Percentiles rank a stretch among this genome's conserved stretches.
phyloP scores from a whole-genome alignment of 768 basidiomycete species.

The Auriscalpium microsporum region DNA sequence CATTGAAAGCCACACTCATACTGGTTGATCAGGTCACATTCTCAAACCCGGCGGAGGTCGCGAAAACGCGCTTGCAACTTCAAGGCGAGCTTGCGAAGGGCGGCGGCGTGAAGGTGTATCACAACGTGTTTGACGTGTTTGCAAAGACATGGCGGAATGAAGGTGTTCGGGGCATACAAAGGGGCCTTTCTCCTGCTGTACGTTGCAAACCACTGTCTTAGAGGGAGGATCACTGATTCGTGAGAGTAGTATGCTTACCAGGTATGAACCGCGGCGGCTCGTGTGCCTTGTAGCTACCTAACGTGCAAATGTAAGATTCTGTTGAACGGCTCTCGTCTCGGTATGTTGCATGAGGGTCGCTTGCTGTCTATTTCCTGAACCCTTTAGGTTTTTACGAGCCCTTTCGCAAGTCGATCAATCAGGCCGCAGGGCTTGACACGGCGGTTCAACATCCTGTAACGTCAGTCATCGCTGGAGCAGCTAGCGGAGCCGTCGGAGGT shows the following conservation, averaged over 20 bases:
- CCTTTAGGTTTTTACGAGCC: constrained; percentile 92
- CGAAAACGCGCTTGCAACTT: constrained; percentile 92
- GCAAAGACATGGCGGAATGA: constrained; percentile 85
- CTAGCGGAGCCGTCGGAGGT: constrained; percentile 90
- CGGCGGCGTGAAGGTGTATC: constrained; percentile 72
- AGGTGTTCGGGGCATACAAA: constrained; percentile 84
- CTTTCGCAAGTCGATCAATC: constrained; percentile 65
- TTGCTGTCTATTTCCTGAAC: background rate
- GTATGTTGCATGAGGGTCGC: constrained; percentile 28
- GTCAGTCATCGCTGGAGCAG: constrained; percentile 79
- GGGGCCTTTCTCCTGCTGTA: constrained; percentile 87
- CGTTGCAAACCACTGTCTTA: constrained; percentile 21
- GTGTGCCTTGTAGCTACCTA: background rate
- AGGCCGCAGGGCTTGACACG: constrained; percentile 50
- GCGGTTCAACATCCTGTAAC: constrained; percentile 65
- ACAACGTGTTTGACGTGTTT: constrained; percentile 79
- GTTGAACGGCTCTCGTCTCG: constrained; percentile 85
- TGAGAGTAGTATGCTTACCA: constrained; percentile 76
- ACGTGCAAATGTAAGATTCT: constrained; percentile 52
- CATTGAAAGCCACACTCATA: background rate
- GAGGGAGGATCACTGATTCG: constrained; percentile 5
- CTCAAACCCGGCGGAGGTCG: constrained; percentile 76
- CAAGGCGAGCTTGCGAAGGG: constrained; percentile 88
- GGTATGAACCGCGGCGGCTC: constrained; percentile 36
- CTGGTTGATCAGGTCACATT: constrained; percentile 54